Evolutionary conservation across 2,329 filamentous ascomycete species (phyloP).

Genomic region (Ophiocordyceps camponoti-saundersi): DNA sequence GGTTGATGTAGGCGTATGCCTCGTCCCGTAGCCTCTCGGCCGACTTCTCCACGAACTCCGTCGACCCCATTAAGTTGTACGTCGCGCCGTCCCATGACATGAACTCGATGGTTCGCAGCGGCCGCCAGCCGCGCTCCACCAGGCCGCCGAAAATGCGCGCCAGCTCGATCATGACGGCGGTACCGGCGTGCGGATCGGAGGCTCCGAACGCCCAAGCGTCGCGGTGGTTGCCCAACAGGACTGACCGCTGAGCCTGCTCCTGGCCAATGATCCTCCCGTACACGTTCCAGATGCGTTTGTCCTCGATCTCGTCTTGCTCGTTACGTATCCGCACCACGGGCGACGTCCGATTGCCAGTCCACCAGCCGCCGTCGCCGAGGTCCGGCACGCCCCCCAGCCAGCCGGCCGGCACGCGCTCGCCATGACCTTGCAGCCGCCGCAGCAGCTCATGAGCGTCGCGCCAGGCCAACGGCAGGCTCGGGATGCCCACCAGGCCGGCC

Average conservation of each 20-base stretch:
- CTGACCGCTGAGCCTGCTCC: slow-evolving; percentile 66
- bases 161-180: slow-evolving; percentile 80
- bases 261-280: slow-evolving; percentile 71
- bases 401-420: slow-evolving; percentile 45
- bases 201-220: slow-evolving; percentile 87
- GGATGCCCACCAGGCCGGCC: slow-evolving; percentile 61
- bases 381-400: slow-evolving; percentile 70
- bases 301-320: slow-evolving; percentile 64
- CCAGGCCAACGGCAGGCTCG: slow-evolving; percentile 81
- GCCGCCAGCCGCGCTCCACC: slow-evolving; percentile 64
- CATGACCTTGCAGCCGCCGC: slow-evolving; percentile 57
- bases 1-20: slow-evolving; percentile 78
- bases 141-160: slow-evolving; percentile 72
- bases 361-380: slow-evolving; percentile 52
- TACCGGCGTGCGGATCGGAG: slow-evolving; percentile 72
- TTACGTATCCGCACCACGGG: slow-evolving; percentile 73
- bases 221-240: slow-evolving; percentile 85
- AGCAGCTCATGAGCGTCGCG: slow-evolving; percentile 71
- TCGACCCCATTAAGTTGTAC: slow-evolving; percentile 88
- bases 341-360: slow-evolving; percentile 60
- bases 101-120: slow-evolving; percentile 88
- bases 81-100: slow-evolving; percentile 91
- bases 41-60: slow-evolving; percentile 83
- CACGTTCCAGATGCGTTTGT: slow-evolving; percentile 84
- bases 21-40: slow-evolving; percentile 54